A percentile compares a stretch with the other conserved stretches of the same genome.
Evolutionary conservation across 192 early-diverging fungal species (phyloP).

Genomic region (Coemansia furcata): DNA sequence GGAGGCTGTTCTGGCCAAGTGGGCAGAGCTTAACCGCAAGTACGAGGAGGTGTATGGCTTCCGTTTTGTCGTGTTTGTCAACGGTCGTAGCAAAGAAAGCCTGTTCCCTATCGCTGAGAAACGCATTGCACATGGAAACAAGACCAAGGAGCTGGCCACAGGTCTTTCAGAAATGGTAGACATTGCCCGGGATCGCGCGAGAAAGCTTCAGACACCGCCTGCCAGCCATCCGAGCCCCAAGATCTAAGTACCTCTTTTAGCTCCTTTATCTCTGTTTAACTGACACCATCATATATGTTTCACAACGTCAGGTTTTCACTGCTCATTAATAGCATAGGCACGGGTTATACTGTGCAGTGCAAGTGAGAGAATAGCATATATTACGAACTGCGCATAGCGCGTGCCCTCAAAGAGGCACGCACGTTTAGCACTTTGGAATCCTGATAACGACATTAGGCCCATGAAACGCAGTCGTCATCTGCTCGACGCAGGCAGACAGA

Average conservation of each 20-base stretch:
- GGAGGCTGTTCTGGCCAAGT: slow-evolving; percentile 56
- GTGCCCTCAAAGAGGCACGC: too few relatives aligned
- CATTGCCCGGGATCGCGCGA: slow-evolving; percentile 78
- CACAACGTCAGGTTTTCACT: not conserved
- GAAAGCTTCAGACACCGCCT: slow-evolving; percentile 55
- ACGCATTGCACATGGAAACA: slow-evolving; percentile 60
- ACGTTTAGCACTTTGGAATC: slow-evolving; percentile 18
- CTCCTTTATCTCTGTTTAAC: not conserved
- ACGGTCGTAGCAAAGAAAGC: slow-evolving; percentile 67
- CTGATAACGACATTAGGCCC: slow-evolving; percentile 20
- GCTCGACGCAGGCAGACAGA: slow-evolving; percentile 22
- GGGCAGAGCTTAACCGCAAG: slow-evolving; percentile 61
- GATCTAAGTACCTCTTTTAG: slow-evolving; percentile 12
- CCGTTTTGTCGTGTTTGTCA: slow-evolving; percentile 82
- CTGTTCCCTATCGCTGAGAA: slow-evolving; percentile 76
- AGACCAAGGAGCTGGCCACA: slow-evolving; percentile 63
- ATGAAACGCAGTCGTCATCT: slow-evolving; percentile 27
- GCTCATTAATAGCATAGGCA: not conserved
- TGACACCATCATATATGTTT: not conserved
- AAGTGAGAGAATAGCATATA: not conserved
- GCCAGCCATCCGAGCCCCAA: slow-evolving; percentile 11
- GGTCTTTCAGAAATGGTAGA: slow-evolving; percentile 76
- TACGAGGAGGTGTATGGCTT: slow-evolving; percentile 79
- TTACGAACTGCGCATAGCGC: not conserved
- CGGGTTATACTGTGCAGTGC: not conserved